Evolutionary conservation across 768 basidiomycete genomes (phyloP), one percentile per base, ranked within the genome.

Genomic region (Hortiboletus campestris): DNA sequence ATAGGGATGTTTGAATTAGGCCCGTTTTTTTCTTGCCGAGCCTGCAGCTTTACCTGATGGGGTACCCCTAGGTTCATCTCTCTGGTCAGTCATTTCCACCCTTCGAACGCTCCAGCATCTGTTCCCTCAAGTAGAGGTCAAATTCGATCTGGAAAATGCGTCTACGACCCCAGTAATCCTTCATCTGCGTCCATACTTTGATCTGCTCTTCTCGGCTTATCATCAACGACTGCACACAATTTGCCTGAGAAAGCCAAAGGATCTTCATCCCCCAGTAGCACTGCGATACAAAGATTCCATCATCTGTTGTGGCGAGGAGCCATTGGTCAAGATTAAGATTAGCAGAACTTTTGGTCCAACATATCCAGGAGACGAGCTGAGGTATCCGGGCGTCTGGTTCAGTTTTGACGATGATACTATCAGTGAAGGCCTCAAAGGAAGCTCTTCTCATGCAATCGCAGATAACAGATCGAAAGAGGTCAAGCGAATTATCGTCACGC

Each of bases 371-470:
- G 87, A 91, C 54, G 86, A 88, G 60, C 72, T 92, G 60, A 81
- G 81, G 41, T 94, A 92, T 71, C 91, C 91, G 3, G 91, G 91
- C 0, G 77, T 93, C 34, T 86, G 85, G 81, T 94, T 94, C 67
- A 84, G 84, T 60, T 93, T 93, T 59, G 88, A 89, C 41, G 90
- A 91, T 49, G 91, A 92, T 62, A 72, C 73, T 4, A 74, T 84
- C 47, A 71, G 73, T 1, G 86, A 88, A 54, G 76, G 80, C 7
- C 61, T 80, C 58, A 85, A 84, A 65, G 74, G 74, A n/a, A 64
- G 66, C 41, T 51, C 67, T 11, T 46, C 72, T 1, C 76, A 79
- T 43, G 57, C 70, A n/a, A 47, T 22, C 17, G 16, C 54, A 34
- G 85, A 87, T 48, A 87, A 88, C 61, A 76, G 87, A 46, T 79